A percentile compares a stretch with the other conserved stretches of the same genome.
Evolutionary conservation across 768 basidiomycete species (phyloP).

Genomic region (Tubosaeta sp.): DNA sequence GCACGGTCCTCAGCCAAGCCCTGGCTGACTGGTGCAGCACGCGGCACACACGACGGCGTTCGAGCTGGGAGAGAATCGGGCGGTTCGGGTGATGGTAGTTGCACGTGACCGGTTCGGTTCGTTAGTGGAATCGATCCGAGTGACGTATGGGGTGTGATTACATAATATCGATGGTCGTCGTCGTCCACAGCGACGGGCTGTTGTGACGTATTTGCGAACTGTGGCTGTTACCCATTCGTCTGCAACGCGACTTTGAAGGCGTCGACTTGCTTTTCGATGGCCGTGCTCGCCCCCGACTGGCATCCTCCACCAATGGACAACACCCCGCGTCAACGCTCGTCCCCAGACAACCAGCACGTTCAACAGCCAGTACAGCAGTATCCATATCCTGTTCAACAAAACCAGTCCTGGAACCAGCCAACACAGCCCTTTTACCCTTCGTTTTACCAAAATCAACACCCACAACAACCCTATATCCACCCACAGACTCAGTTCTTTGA

Average conservation of each 20-base stretch:
- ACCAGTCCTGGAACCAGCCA: constrained; percentile 66
- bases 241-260: constrained; percentile 27
- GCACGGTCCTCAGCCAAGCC: neutral
- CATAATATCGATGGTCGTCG: constrained; percentile 3
- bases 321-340: constrained; percentile 55
- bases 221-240: constrained; percentile 13
- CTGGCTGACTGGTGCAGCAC: constrained; percentile 2
- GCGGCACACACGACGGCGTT: constrained; percentile 30
- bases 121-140: constrained; percentile 38
- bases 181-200: constrained; percentile 6
- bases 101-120: constrained; percentile 39
- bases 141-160: constrained; percentile 29
- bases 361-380: constrained; percentile 35
- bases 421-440: constrained; percentile 72
- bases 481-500: constrained; percentile 58
- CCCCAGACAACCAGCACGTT: constrained; percentile 43
- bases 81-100: constrained; percentile 63
- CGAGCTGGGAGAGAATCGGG: constrained; percentile 53
- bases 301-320: constrained; percentile 63
- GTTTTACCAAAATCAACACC: constrained; percentile 69
- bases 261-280: constrained; percentile 40
- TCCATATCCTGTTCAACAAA: constrained; percentile 67
- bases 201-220: constrained; percentile 14
- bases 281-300: constrained; percentile 80
- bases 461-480: constrained; percentile 48